Conservation (phyloP, 78 protist genomes). For the Dictyostelium firmibasis region DNA sequence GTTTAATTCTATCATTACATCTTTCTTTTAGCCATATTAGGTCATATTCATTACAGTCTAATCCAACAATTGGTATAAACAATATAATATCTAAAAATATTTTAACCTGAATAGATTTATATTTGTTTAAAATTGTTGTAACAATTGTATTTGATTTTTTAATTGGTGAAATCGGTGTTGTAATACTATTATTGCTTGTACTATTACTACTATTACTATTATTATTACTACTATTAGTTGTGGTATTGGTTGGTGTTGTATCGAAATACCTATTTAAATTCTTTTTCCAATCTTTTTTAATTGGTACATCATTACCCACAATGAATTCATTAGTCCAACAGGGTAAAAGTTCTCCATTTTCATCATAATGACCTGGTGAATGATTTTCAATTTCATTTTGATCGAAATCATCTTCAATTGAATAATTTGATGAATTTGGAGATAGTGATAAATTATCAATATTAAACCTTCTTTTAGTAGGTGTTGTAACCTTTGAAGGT, state of each 20-base stretch:
- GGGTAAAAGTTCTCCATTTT: not conserved
- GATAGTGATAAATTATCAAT: not conserved
- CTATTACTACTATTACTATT: not conserved
- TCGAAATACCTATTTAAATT: not conserved
- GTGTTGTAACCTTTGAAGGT: not conserved
- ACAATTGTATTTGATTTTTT: not conserved
- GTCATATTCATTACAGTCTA: not conserved
- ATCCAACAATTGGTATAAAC: not conserved
- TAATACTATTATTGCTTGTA: not conserved
- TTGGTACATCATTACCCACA: not conserved
- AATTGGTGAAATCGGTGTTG: not conserved
- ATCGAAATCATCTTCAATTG: not conserved
- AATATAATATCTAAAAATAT: conserved; percentile 7
- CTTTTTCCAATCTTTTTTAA: not conserved
- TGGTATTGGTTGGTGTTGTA: not conserved
- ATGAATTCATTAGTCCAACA: not conserved
- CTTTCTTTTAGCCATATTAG: not conserved
- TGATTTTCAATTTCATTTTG: not conserved
- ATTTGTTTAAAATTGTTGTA: not conserved
- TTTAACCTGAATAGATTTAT: not conserved
- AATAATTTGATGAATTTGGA: not conserved
- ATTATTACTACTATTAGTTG: not conserved
- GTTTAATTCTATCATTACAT: not conserved
- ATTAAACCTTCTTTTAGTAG: not conserved
- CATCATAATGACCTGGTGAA: conserved; percentile 14